Base-by-base conservation (phyloP, 2,329 filamentous ascomycete species). In the Hypomyces perniciosus region DNA sequence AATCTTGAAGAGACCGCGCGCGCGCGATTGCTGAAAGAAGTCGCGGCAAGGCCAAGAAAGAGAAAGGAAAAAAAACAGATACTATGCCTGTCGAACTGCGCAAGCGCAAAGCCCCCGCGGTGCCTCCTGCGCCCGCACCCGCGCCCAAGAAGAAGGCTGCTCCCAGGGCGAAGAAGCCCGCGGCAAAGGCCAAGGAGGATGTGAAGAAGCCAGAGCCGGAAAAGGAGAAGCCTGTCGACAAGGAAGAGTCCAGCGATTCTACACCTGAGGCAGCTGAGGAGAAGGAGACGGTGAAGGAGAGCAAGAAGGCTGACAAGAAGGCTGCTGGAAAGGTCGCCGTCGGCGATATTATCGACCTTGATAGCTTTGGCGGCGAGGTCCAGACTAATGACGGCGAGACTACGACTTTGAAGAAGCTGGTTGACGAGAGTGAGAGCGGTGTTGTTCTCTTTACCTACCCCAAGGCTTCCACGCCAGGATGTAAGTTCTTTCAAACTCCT, bases 391-490 rank as follows among this genome's bases (percentile, higher is more conserved):
- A 95, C 57, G 90, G 90, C 61, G 74, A 78, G 48, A 88, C 86
- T 72, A 90, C 86, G 5, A 90, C 83, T 1, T 74, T 99, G 53
- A 86, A 89, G 72, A 76, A 83, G 60, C 82, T 99, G 27, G 79
- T 96, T 44, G 85, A 90, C 46, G 80, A 86, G 64, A 95, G 90
- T 78, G 84, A 88, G 72, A 77, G 80, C 34, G 93, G 92, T 28
- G 86, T 97, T 40, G 89, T 96, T 33, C 74, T 97, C 30, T 96
- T 99, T 69, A 96, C 91, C 31, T 97, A 97, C 66, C 93, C 93
- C 53, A 95, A 88, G 72, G 93, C 93, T 9, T 93, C 87, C 29
- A 99, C 93, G 26, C 89, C 90, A 35, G 92, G 92, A 56, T 97
- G 92, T 96, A 83, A 81, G 89, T 38, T 8, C 2, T 43, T 39